Conservation (phyloP, 331 rosid genomes). For the Malus hybrid region DNA sequence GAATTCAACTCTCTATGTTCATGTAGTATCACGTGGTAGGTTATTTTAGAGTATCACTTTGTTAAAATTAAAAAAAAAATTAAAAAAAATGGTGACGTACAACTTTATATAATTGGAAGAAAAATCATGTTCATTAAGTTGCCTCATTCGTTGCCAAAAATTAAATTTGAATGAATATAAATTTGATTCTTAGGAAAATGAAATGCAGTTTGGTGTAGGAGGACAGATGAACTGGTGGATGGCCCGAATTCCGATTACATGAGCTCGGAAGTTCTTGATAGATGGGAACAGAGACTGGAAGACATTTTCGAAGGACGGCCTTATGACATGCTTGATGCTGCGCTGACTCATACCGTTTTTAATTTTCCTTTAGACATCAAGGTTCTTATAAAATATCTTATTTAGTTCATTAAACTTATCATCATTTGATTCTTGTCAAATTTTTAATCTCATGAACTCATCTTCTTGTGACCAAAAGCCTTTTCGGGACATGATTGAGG, state of each 20-base stretch:
- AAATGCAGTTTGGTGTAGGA: slow-evolving; percentile 82
- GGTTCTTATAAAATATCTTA: slow-evolving; percentile 25
- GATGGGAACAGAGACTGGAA: slow-evolving; percentile 78
- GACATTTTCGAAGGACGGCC: slow-evolving; percentile 68
- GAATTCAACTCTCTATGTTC: not conserved
- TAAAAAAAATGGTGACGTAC: not conserved
- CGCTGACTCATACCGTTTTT: slow-evolving; percentile 56
- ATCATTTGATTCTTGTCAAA: not conserved
- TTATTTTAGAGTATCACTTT: not conserved
- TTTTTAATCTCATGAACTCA: not conserved
- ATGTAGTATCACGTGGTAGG: not conserved
- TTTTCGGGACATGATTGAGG: slow-evolving; percentile 77
- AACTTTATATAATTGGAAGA: not conserved
- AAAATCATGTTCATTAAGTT: not conserved
- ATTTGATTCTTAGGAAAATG: not conserved
- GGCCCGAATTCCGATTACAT: slow-evolving; percentile 68
- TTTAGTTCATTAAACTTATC: not conserved
- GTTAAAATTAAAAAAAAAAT: too few species aligned
- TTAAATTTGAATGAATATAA: not conserved
- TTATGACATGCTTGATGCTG: slow-evolving; percentile 72
- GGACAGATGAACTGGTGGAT: slow-evolving; percentile 85
- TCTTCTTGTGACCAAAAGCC: slow-evolving; percentile 33
- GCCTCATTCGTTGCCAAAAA: not conserved
- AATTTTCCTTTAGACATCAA: slow-evolving; percentile 71
- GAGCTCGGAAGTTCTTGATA: slow-evolving; percentile 67